phyloP scores from a whole-genome alignment of 768 basidiomycete species.

The Crucibulum laeve region DNA sequence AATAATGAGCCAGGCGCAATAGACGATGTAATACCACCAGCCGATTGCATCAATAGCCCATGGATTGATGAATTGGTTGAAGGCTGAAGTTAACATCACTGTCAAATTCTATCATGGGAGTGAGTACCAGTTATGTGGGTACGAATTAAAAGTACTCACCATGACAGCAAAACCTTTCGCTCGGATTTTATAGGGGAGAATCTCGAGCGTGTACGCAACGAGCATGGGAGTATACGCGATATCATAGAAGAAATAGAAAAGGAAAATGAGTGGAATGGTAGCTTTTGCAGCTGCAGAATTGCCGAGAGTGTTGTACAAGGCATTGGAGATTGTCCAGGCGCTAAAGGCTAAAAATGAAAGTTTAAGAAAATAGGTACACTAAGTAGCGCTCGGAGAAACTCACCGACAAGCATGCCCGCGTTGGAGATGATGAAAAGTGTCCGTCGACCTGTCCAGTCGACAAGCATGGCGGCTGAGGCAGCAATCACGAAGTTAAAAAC shows the following conservation, averaged over 20 bases:
- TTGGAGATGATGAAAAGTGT: conserved; percentile 65
- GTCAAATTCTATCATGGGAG: conserved; percentile 45
- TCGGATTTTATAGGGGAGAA: conserved; percentile 74
- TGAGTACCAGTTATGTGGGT: neutral
- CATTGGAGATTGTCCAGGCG: conserved; percentile 50
- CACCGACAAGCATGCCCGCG: conserved; percentile 49
- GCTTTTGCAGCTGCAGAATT: conserved; percentile 43
- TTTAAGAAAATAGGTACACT: conserved; percentile 2
- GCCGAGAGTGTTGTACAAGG: conserved; percentile 35
- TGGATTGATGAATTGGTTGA: conserved; percentile 81
- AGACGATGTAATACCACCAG: conserved; percentile 60
- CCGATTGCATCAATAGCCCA: conserved; percentile 58
- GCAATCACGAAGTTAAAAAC: conserved; percentile 63
- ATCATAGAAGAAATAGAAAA: conserved; percentile 53
- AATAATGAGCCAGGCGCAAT: conserved; percentile 61
- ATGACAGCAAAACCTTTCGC: conserved; percentile 79
- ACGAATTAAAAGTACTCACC: conserved; percentile 30
- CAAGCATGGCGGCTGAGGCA: conserved; percentile 53
- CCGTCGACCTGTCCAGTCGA: conserved; percentile 67
- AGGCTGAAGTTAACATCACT: conserved; percentile 62
- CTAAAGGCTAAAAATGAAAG: conserved; percentile 36
- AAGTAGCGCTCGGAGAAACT: conserved; percentile 9
- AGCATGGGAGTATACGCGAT: conserved; percentile 77
- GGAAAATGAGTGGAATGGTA: conserved; percentile 64
- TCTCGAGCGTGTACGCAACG: conserved; percentile 63